These are phyloP conservation scores for Schizosaccharomyces versatilis DNA, from an alignment of 1,139 yeast species.

Conservation along the genomic window DNA sequence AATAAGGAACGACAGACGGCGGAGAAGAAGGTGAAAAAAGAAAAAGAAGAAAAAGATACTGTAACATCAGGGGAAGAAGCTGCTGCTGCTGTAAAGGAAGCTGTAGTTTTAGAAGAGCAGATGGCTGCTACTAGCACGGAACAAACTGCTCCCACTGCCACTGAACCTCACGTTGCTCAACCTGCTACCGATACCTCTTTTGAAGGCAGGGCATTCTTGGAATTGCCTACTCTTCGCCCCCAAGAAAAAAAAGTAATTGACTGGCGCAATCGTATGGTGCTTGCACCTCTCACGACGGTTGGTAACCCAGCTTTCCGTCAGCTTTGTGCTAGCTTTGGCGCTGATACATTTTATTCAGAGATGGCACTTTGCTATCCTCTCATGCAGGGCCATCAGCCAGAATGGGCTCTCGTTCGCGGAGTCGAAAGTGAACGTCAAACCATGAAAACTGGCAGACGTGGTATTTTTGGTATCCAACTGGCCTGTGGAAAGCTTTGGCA, in stretches of 20 bases:
- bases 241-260: conserved; percentile 22
- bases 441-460: conserved; percentile 4
- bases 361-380: conserved; percentile 82
- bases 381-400: conserved; percentile 73
- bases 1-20: conserved; percentile 11
- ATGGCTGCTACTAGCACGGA: neutral
- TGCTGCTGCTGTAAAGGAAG: neutral
- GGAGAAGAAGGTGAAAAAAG: conserved; percentile 4
- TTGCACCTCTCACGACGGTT: conserved; percentile 90
- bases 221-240: neutral
- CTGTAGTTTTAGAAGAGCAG: conserved; percentile 2
- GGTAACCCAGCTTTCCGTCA: conserved; percentile 92
- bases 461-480: conserved; percentile 70
- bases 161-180: no score
- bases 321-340: conserved; percentile 74
- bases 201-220: neutral
- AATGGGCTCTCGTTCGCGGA: conserved; percentile 93
- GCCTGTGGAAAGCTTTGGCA: conserved; percentile 89
- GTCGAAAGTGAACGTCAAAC: conserved; percentile 39
- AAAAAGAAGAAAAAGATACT: neutral
- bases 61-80: neutral
- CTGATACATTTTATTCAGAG: conserved; percentile 82
- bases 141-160: no score
- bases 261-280: conserved; percentile 53
- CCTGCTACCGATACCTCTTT: neutral